A percentile compares a stretch with the other conserved stretches of the same genome.
Evolutionary conservation across 1,284 basidiomycete genomes (phyloP).

Genomic region (Trametes versicolor): DNA sequence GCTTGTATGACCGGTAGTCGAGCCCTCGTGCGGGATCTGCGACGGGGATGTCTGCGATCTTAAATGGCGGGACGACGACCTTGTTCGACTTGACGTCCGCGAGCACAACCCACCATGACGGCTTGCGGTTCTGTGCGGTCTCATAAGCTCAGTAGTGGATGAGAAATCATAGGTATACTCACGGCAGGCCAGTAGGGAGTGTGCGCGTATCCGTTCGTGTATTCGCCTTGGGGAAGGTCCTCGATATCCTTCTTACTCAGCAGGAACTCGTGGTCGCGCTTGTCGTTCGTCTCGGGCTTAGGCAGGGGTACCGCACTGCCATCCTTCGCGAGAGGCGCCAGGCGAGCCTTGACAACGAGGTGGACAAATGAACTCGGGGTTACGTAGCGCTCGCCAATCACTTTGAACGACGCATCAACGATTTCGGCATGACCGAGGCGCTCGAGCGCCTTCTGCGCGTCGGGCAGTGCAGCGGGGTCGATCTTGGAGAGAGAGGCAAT

Average conservation of each 20-base stretch:
- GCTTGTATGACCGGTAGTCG: conserved; percentile 85
- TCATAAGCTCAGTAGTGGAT: neutral
- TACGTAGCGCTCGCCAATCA: conserved; percentile 90
- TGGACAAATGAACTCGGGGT: conserved; percentile 92
- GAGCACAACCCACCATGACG: conserved; percentile 92
- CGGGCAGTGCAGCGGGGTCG: conserved; percentile 60
- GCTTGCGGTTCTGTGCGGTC: conserved; percentile 74
- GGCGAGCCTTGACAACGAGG: conserved; percentile 84
- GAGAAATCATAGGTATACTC: conserved; percentile 45
- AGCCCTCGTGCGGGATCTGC: conserved; percentile 49
- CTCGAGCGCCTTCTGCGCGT: conserved; percentile 76
- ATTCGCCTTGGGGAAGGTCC: conserved; percentile 53
- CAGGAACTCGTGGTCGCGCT: conserved; percentile 76
- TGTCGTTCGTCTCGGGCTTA: conserved; percentile 56
- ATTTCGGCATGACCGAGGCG: conserved; percentile 87
- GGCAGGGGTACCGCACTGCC: conserved; percentile 21
- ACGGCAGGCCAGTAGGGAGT: conserved; percentile 93
- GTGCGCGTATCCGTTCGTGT: conserved; percentile 76
- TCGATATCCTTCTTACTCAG: conserved; percentile 70
- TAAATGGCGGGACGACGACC: conserved; percentile 91
- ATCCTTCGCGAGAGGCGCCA: conserved; percentile 62
- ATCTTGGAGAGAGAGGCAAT: conserved; percentile 58
- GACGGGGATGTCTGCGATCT: conserved; percentile 84
- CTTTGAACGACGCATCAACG: conserved; percentile 89
- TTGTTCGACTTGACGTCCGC: conserved; percentile 92